These are phyloP conservation scores for Calonectria ilicicola DNA, from an alignment of 2,329 filamentous ascomycete genomes.

Conservation along the genomic window DNA sequence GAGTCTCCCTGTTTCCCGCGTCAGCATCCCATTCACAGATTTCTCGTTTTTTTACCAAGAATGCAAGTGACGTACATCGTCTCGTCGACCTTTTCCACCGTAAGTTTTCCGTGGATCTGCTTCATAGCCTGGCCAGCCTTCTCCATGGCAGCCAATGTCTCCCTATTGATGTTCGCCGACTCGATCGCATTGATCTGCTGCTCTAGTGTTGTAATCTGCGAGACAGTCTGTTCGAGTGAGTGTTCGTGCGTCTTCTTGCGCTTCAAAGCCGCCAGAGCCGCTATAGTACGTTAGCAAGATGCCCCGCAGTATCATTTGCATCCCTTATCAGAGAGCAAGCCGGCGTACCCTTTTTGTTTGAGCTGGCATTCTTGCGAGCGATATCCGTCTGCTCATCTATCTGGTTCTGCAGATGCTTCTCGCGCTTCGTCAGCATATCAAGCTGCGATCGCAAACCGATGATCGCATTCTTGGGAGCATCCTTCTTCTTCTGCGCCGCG, in stretches of 20 bases:
- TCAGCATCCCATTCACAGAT: constrained; percentile 44
- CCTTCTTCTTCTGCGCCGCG: constrained; percentile 86
- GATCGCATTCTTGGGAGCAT: constrained; percentile 97
- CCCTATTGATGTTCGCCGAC: constrained; percentile 97
- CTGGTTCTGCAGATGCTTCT: constrained; percentile 89
- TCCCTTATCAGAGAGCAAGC: not conserved
- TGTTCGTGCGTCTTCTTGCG: constrained; percentile 96
- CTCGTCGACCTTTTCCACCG: constrained; percentile 93
- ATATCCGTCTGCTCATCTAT: constrained; percentile 93
- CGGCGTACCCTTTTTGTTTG: constrained; percentile 89
- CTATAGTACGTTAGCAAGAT: constrained; percentile 60
- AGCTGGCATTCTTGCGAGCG: constrained; percentile 85
- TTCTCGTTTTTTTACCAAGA: not conserved
- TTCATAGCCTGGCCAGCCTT: constrained; percentile 91
- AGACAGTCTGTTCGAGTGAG: constrained; percentile 88
- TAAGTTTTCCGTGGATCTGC: constrained; percentile 89
- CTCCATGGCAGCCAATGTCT: constrained; percentile 95
- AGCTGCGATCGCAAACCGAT: constrained; percentile 87
- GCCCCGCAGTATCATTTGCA: constrained; percentile 24
- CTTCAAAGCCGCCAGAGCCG: constrained; percentile 88
- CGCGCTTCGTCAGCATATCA: constrained; percentile 97
- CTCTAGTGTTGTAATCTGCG: constrained; percentile 92
- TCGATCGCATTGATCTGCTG: constrained; percentile 98
- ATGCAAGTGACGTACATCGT: constrained; percentile 78
- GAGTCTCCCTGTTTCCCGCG: constrained; percentile 76